These are phyloP conservation scores for Naganishia vishniacii DNA, from an alignment of 768 basidiomycete genomes.

Conservation along the genomic window DNA sequence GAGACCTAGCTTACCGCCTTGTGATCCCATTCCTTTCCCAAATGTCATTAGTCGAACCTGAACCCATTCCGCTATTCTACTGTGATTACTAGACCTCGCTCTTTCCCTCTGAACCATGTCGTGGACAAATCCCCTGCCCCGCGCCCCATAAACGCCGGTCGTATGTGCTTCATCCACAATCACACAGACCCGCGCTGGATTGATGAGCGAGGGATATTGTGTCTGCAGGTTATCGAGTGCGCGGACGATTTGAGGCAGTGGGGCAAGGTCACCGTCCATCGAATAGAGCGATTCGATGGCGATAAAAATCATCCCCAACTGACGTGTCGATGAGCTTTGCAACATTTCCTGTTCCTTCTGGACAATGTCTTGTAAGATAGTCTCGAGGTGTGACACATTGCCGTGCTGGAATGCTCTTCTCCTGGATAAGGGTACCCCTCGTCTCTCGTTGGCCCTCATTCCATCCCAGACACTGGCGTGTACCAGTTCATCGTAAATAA, in stretches of 20 bases:
- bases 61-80: constrained; percentile 60
- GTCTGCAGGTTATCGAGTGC: constrained; percentile 57
- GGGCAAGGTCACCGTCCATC: constrained; percentile 92
- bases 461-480: constrained; percentile 91
- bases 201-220: constrained; percentile 56
- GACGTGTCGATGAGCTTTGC: constrained; percentile 31
- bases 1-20: constrained; percentile 60
- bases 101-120: constrained; percentile 1
- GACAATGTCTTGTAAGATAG: constrained; percentile 52
- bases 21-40: constrained; percentile 80
- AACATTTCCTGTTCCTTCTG: neutral
- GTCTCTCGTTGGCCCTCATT: constrained; percentile 55
- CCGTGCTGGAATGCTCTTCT: constrained; percentile 68
- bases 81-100: neutral
- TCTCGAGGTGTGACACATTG: constrained; percentile 55
- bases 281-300: constrained; percentile 85
- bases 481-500: constrained; percentile 79
- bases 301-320: constrained; percentile 60
- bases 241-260: constrained; percentile 63
- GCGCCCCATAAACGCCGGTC: constrained; percentile 77
- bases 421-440: constrained; percentile 42
- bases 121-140: constrained; percentile 69
- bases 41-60: constrained; percentile 81
- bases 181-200: constrained; percentile 46
- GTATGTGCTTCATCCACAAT: constrained; percentile 92